Base-by-base conservation (phyloP, 108 stramenopile genomes). In the Cyclotella baltica region DNA sequence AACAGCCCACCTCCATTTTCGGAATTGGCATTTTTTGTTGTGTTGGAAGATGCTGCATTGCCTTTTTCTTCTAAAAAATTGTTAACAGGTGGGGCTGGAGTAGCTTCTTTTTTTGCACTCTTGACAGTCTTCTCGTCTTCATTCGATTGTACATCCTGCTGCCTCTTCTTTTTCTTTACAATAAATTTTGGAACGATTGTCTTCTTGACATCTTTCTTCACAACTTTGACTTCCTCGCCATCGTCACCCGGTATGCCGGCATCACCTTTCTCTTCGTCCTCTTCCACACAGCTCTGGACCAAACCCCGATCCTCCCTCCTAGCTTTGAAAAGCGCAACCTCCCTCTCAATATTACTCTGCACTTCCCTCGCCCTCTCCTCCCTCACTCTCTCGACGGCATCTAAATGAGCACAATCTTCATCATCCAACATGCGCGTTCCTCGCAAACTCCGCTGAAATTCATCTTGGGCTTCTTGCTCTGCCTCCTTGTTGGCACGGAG, bases 381-480 rank as follows among this genome's bases (percentile, higher is more conserved):
- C 58, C 75, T 72, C 51, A 85, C 83, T 56, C 78, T 77, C 57
- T 87, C 77, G 11, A 95, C 36, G 0, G 90, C 80, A 73, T 92
- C 88, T 57, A 95, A 76, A 72, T 95, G 90, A 11, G 94, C 94
- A 25, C 77, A 77, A 77, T 95, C 94, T 52, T 95, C 94, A 27
- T 93, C 94, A 56, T 95, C 87, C 75, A 95, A 70, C 2, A 90
- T 78, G 2, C 80, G 34, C 31, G 90, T 89, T 19, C 91, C 91
- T 8, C 91, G 66, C 88, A 95, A 84, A 25, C 88, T 78, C 36
- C 80, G 55, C 67, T 91, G 81, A 29, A 75, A 55, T 78, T 92
- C 91, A 22, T 90, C 94, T 33, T 82, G 70, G 50, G 89, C 80
- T 25, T 83, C 88, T 65, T 92, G 80, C 57, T 87, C 90, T 34